Conservation (phyloP, 352 stramenopile species). For the Globisporangium orthogonon region DNA sequence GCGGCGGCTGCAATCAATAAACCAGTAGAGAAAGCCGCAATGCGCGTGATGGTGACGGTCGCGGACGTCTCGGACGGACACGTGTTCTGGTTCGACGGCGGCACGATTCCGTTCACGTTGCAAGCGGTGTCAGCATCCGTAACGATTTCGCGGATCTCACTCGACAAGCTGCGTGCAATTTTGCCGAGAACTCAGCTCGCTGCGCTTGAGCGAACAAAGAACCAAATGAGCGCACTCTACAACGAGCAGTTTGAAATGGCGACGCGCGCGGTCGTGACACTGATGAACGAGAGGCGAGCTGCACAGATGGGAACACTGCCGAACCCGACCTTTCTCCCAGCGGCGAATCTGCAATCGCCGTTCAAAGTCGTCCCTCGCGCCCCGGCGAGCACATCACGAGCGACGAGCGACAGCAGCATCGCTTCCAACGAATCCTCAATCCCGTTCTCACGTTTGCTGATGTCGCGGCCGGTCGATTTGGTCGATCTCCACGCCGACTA, state of each 20-base stretch:
- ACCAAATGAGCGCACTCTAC: conserved; percentile 20
- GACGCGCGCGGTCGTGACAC: conserved; percentile 25
- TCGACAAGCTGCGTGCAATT: conserved; percentile 43
- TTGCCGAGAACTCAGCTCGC: conserved; percentile 29
- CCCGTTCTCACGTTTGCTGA: conserved; percentile 22
- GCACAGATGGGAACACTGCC: conserved; percentile 15
- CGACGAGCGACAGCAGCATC: not conserved
- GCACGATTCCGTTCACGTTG: conserved; percentile 28
- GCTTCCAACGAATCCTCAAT: conserved; percentile 10
- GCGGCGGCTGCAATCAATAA: not conserved
- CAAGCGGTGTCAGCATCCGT: conserved; percentile 38
- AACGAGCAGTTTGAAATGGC: conserved; percentile 28
- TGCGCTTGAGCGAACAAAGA: conserved; percentile 19
- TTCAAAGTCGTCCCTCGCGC: conserved; percentile 5
- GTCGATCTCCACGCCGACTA: conserved; percentile 10
- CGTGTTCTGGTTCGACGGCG: conserved; percentile 45
- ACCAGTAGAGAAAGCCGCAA: not conserved
- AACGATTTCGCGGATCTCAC: conserved; percentile 31
- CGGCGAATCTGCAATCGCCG: conserved; percentile 15
- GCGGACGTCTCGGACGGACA: conserved; percentile 44
- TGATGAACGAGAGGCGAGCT: conserved; percentile 46
- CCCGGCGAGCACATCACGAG: not conserved
- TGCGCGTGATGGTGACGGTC: conserved; percentile 41
- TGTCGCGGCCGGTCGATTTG: conserved; percentile 21
- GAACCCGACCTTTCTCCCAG: conserved; percentile 20